Base-by-base conservation (phyloP, 2,329 filamentous ascomycete genomes). In the Calonectria fujianensis region DNA sequence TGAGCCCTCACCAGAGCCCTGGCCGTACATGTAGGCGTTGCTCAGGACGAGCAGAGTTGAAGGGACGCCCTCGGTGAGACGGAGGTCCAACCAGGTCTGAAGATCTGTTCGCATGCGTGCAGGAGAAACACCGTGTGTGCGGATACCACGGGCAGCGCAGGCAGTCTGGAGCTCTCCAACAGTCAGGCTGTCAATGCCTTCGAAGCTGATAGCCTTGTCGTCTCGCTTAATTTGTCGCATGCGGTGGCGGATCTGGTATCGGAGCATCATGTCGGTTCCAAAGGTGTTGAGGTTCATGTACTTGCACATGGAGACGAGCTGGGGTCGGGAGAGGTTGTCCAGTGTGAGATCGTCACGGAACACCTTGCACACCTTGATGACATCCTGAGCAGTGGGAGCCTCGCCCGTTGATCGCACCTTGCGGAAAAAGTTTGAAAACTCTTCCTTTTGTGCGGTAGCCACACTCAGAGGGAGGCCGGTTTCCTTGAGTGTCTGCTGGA, bases 201-300 rank as follows among this genome's bases (percentile, higher is more conserved):
- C 97, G 83, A 94, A 98, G 84, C 93, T 94, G 83, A 99, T 99
- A 77, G 96, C 96, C 79, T 93, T 93, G 87, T 99, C 97, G 83
- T 99, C 97, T 77, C 96, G 94, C 92, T 99, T 99, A 90, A 98
- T 98, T 87, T 99, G 97, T 81, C 96, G 93, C 97, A 99, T 99
- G 76, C 96, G 95, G 87, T 98, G 96, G 73, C 97, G 95, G 82
- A 99, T 93, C 84, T 98, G 96, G 87, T 99, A 99, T 70, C 97
- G 95, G 67, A 99, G 93, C 94, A 99, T 98, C 85, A 96, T 95
- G 86, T 99, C 97, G 29, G 97, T 98, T 78, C 97, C 97, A 82
- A 98, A 98, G 0, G 96, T 96, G 88, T 96, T 97, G 72, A 99
- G 91, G 86, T 97, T 98, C 93, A 99, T 96, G 89, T 99, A 99